These are phyloP conservation scores for Zizania palustris DNA, from an alignment of 202 grass and related monocot genomes.

Conservation along the genomic window DNA sequence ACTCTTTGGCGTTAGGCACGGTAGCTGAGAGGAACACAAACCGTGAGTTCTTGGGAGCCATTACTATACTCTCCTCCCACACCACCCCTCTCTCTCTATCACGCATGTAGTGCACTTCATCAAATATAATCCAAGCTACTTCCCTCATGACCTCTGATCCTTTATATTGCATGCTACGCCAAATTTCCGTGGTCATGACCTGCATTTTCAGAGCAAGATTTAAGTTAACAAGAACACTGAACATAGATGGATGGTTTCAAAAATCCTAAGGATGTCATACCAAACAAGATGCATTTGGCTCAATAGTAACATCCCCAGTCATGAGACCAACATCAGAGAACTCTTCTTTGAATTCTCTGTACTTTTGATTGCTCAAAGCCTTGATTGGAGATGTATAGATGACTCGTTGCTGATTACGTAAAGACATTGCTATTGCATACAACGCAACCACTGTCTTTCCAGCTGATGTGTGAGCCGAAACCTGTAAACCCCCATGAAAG, in stretches of 20 bases:
- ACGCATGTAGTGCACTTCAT: conserved; percentile 99
- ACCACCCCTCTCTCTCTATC: conserved; percentile 97
- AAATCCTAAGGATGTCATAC: conserved; percentile 22
- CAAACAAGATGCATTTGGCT: conserved; percentile 91
- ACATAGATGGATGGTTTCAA: neutral
- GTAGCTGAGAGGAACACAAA: conserved; percentile 97
- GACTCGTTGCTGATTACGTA: conserved; percentile 82
- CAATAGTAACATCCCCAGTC: conserved; percentile 93
- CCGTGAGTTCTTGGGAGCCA: conserved; percentile 89
- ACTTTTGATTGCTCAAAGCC: conserved; percentile 97
- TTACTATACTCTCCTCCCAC: conserved; percentile 99
- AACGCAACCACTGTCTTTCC: conserved; percentile 92
- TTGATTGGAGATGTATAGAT: conserved; percentile 98
- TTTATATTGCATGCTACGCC: conserved; percentile 98
- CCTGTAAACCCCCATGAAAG: conserved; percentile 45
- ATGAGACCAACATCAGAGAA: conserved; percentile 89
- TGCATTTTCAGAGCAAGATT: conserved; percentile 22
- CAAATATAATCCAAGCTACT: conserved; percentile 95
- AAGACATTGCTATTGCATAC: conserved; percentile 94
- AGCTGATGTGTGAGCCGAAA: conserved; percentile 90
- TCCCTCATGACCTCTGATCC: conserved; percentile 96
- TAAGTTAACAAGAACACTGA: conserved; percentile 1
- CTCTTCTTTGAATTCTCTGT: conserved; percentile 93
- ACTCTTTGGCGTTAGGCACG: conserved; percentile 93
- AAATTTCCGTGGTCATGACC: conserved; percentile 99